Percentiles rank a stretch among this genome's conserved stretches.
phyloP scores from a whole-genome alignment of 345 rosid species.

The Aquilaria malaccensis region DNA sequence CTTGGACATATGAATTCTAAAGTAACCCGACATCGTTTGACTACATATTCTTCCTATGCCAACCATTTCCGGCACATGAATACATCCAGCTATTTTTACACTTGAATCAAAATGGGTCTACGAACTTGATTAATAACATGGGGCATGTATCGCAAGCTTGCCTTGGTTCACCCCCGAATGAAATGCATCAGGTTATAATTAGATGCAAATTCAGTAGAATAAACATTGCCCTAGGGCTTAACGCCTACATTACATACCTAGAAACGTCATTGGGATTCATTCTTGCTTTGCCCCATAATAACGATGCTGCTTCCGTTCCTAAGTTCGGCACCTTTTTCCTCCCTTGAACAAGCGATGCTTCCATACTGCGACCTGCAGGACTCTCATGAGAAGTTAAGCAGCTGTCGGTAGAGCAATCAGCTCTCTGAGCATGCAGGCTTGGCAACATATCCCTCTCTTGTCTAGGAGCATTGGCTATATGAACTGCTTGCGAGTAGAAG shows the following conservation, averaged over 20 bases:
- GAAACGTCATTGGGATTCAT: slow-evolving; percentile 26
- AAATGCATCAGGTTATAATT: too few relatives aligned
- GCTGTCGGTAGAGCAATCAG: slow-evolving; percentile 62
- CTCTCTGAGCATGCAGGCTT: slow-evolving; percentile 40
- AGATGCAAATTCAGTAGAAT: too few relatives aligned
- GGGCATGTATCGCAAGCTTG: too few relatives aligned
- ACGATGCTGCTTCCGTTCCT: slow-evolving; percentile 31
- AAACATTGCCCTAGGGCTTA: too few relatives aligned
- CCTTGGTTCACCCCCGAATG: too few relatives aligned
- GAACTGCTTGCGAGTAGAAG: slow-evolving; percentile 27
- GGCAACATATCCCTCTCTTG: slow-evolving; percentile 29
- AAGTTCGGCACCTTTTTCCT: slow-evolving; percentile 33
- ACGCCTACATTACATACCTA: slow-evolving; percentile 32
- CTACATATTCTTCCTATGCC: too few relatives aligned
- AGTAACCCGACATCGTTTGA: too few relatives aligned
- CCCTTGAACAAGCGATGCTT: slow-evolving; percentile 39
- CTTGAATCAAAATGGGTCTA: too few relatives aligned
- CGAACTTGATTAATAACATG: too few relatives aligned
- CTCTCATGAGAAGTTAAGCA: slow-evolving; percentile 61
- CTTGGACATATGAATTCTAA: too few relatives aligned
- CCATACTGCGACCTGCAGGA: slow-evolving; percentile 34
- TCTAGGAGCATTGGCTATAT: slow-evolving; percentile 16
- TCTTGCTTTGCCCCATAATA: slow-evolving; percentile 35
- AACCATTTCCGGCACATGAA: too few relatives aligned
- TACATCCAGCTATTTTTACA: too few relatives aligned